Percentiles rank a stretch among this genome's conserved stretches.
phyloP scores from a whole-genome alignment of 805 yeast species.

The Saccharomycopsis oosterbeekiorum region DNA sequence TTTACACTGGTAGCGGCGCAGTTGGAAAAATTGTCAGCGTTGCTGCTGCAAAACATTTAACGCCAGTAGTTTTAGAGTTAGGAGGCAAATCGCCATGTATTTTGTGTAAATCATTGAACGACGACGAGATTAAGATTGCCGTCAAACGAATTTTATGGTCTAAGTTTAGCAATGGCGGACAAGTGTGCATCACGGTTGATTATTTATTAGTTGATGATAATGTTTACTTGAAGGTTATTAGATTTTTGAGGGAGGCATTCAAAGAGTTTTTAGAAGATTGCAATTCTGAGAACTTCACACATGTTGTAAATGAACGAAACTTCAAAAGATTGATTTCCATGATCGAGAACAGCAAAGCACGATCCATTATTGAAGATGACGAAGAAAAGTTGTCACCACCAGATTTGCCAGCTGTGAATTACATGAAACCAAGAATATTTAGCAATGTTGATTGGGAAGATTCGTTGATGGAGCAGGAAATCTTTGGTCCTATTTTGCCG shows the following conservation, averaged over 20 bases:
- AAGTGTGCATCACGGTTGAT: conserved; percentile 86
- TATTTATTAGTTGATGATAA: conserved; percentile 60
- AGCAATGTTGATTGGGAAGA: conserved; percentile 56
- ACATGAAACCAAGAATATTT: conserved; percentile 67
- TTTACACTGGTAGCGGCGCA: conserved; percentile 71
- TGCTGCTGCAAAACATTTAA: conserved; percentile 76
- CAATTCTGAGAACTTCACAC: conserved; percentile 38
- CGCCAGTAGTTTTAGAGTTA: conserved; percentile 73
- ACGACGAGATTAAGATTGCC: conserved; percentile 23
- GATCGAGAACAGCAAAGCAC: conserved; percentile 43
- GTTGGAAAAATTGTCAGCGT: conserved; percentile 72
- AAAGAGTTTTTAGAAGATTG: conserved; percentile 28
- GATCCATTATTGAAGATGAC: conserved; percentile 33
- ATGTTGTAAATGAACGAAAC: conserved; percentile 48
- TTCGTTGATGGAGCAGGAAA: conserved; percentile 60
- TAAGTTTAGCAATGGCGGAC: conserved; percentile 73
- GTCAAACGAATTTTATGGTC: conserved; percentile 71
- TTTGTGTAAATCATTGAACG: conserved; percentile 33
- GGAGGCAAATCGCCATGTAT: conserved; percentile 92
- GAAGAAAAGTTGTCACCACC: conserved; percentile 16
- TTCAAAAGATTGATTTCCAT: conserved; percentile 37
- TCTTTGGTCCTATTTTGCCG: conserved; percentile 84
- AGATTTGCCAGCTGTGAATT: conserved; percentile 28
- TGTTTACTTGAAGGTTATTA: conserved; percentile 42
- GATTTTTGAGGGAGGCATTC: conserved; percentile 36